A percentile compares a stretch with the other conserved stretches of the same genome.
These are phyloP conservation scores for Mycena leptocephala DNA, from an alignment of 768 basidiomycete genomes.

Conservation along the genomic window DNA sequence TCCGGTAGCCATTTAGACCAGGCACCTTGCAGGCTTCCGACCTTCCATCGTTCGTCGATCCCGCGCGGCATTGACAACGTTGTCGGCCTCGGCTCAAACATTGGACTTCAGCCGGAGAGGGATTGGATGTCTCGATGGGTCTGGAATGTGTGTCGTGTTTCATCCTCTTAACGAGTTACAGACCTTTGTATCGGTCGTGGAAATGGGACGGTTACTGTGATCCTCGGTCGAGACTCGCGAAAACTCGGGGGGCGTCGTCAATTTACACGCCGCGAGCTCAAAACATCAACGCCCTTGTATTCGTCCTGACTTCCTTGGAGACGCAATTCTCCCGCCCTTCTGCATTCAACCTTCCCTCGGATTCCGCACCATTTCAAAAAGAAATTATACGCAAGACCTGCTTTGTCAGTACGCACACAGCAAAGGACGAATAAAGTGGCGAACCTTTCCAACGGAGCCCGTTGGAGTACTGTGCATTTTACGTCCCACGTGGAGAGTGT, in stretches of 20 bases:
- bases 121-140: slow-evolving; percentile 88
- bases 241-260: not conserved
- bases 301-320: not conserved
- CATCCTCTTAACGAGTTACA: slow-evolving; percentile 49
- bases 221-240: not conserved
- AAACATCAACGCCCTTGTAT: not conserved
- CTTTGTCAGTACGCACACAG: not conserved
- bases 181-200: not conserved
- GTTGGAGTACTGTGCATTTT: not conserved
- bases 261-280: slow-evolving; percentile 3
- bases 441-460: not conserved
- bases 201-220: slow-evolving; percentile 39
- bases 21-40: slow-evolving; percentile 2
- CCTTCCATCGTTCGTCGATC: slow-evolving; percentile 55
- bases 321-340: slow-evolving; percentile 18
- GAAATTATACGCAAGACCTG: not conserved
- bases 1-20: slow-evolving; percentile 10
- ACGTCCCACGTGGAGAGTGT: slow-evolving; percentile 11
- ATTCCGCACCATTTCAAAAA: slow-evolving; percentile 3
- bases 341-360: slow-evolving; percentile 22
- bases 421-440: not conserved
- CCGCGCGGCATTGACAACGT: slow-evolving; percentile 75
- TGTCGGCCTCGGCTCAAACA: not conserved
- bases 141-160: slow-evolving; percentile 83
- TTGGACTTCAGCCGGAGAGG: slow-evolving; percentile 46